phyloP scores from a whole-genome alignment of 2,329 filamentous ascomycete species.

The Fusarium pseudocircinatum region DNA sequence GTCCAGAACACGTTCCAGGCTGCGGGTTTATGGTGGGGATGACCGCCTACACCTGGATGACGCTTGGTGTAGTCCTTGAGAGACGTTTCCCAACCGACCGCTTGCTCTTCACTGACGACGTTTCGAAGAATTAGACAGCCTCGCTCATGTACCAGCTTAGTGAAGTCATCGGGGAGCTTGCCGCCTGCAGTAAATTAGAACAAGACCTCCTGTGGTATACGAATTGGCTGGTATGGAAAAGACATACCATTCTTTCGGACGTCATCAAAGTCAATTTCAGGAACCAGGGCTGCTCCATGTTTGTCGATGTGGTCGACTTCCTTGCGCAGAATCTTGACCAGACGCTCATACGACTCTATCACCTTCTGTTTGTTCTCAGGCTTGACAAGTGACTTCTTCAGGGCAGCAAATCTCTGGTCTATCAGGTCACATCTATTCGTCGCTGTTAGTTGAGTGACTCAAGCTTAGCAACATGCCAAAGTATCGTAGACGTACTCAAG shows the following conservation, averaged over 20 bases:
- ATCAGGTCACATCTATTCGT: not conserved
- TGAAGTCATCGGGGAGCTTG: not conserved
- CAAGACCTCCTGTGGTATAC: rapidly evolving
- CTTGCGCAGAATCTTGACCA: not conserved
- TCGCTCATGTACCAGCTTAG: not conserved
- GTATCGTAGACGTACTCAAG: not conserved
- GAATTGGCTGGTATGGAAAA: not conserved
- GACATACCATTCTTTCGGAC: not conserved
- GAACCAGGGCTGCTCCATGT: not conserved
- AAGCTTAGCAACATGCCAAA: too few relatives aligned
- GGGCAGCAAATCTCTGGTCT: not conserved
- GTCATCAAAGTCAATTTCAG: not conserved
- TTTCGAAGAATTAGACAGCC: not conserved
- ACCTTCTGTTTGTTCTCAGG: not conserved
- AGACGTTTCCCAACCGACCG: not conserved
- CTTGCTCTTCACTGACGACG: not conserved
- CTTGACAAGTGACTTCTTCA: not conserved
- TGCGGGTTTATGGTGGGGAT: not conserved
- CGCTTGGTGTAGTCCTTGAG: not conserved
- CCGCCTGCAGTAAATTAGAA: not conserved
- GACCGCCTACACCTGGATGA: not conserved
- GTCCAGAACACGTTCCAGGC: conserved; percentile 1
- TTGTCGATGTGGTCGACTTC: not conserved
- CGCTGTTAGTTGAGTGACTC: not conserved
- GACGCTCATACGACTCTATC: not conserved